Conservation (phyloP, 1,139 yeast species). For the Yamadazyma kanchanaburiensis region DNA sequence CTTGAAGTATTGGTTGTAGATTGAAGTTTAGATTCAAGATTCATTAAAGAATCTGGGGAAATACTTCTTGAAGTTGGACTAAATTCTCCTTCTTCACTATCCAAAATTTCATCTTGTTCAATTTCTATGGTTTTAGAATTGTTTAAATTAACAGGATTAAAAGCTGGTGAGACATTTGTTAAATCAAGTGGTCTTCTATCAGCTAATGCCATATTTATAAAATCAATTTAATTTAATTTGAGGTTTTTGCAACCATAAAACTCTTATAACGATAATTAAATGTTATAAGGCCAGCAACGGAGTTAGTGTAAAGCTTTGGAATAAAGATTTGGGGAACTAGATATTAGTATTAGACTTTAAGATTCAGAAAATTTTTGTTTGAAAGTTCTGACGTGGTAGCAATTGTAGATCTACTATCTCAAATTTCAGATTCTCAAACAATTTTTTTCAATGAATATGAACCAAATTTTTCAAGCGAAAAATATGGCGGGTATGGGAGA, state of each 20-base stretch:
- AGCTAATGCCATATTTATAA: constrained; percentile 52
- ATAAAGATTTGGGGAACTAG: no score
- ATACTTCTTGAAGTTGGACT: constrained; percentile 42
- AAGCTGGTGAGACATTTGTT: constrained; percentile 42
- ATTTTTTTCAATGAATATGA: no score
- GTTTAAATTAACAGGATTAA: constrained; percentile 39
- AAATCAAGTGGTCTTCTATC: constrained; percentile 55
- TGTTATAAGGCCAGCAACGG: constrained; percentile 12
- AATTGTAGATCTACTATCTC: no score
- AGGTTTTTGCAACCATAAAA: background rate
- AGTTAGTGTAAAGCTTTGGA: no score
- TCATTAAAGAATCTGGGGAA: constrained; percentile 44
- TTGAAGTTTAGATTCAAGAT: constrained; percentile 17
- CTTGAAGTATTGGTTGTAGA: constrained; percentile 22
- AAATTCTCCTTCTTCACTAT: constrained; percentile 14
- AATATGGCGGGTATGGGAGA: constrained; percentile 1
- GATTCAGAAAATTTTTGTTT: no score
- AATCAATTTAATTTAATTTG: constrained; percentile 4
- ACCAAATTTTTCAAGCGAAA: no score
- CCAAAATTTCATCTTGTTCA: constrained; percentile 6
- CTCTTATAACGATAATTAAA: constrained; percentile 14
- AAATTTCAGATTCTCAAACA: no score
- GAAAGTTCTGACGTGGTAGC: no score
- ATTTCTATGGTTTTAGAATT: constrained; percentile 5
- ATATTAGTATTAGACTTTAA: no score